These are phyloP conservation scores for Eucalyptus cladocalyx DNA, from an alignment of 345 rosid species.

Conservation along the genomic window DNA sequence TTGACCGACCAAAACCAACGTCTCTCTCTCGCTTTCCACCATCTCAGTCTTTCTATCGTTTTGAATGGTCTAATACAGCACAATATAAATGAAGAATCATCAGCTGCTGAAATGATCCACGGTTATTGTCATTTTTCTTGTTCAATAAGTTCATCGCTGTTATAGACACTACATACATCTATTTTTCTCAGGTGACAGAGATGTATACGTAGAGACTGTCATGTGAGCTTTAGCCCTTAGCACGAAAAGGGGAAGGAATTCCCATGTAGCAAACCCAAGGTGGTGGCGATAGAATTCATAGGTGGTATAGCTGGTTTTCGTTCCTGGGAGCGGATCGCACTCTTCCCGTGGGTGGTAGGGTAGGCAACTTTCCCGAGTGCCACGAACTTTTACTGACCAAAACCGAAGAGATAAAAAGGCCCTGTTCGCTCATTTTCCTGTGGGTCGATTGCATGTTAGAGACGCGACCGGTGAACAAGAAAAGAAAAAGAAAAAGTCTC, in stretches of 20 bases:
- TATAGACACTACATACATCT: not conserved
- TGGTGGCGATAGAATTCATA: not conserved
- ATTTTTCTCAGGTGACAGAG: not conserved
- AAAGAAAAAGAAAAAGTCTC: not conserved
- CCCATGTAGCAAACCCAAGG: not conserved
- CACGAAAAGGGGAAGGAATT: not conserved
- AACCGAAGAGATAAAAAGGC: not conserved
- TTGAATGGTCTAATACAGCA: not conserved
- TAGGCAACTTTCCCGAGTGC: not conserved
- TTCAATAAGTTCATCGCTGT: not conserved
- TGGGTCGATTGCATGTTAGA: not conserved
- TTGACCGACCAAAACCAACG: not conserved
- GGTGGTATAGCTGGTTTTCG: not conserved
- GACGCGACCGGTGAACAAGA: not conserved
- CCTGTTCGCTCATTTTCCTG: not conserved
- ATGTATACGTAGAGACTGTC: not conserved
- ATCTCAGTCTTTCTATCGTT: not conserved
- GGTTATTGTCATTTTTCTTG: not conserved
- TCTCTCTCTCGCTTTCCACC: not conserved
- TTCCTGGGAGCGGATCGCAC: not conserved
- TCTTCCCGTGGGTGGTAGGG: not conserved
- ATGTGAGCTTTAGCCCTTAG: not conserved
- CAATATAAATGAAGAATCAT: not conserved
- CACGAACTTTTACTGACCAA: not conserved
- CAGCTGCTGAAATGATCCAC: not conserved